Evolutionary conservation across 176 grass and related monocot genomes (phyloP), one percentile per base, ranked within the genome.

Genomic region (Oryza rufipogon): DNA sequence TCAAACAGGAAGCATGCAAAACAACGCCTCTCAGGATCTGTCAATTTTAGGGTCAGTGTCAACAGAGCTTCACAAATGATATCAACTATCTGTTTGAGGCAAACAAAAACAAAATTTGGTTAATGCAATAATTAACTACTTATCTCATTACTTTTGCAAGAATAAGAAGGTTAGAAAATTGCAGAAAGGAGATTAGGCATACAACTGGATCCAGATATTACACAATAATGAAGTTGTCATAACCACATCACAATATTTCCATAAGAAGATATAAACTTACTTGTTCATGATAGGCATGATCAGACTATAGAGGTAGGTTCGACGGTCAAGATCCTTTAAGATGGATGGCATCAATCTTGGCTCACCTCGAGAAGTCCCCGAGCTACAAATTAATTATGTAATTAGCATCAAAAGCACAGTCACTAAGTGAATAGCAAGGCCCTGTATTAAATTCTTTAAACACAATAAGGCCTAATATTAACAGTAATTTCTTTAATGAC

Each of bases 311-410:
- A 95, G 52, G 45, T 86, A 92, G 15, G 88, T 90, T 74, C 93
- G 88, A 33, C 90, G 93, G 46, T 90, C 88, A 26, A 92, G 87
- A 92, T 95, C 90, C 70, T 95, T 90, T 16, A 85, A 89, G 70
- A 95, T 92, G 68, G 93, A 90, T 51, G 93, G 90, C 90, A 95
- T 95, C 88, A 95, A 83, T 77, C 90, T 95, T 83, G 93, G 88
- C 76, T 95, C 87, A 38, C 93, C 93, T 14, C 85, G 65, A 77
- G 90, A 88, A 72, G 93, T 95, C 74, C 92, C 90, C 1, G 93
- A 92, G 41, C 93, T 95, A 66, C 48, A 72, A 84, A 68, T 38
- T 66, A 25, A 81, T 32, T 2, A 60, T 70, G 46, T 20, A 5
- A 28, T 68, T 71, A 84, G 64, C 47, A 76, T 38, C 20, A 5